Base-by-base conservation (phyloP, 768 basidiomycete genomes). In the Pisolithus tinctorius region DNA sequence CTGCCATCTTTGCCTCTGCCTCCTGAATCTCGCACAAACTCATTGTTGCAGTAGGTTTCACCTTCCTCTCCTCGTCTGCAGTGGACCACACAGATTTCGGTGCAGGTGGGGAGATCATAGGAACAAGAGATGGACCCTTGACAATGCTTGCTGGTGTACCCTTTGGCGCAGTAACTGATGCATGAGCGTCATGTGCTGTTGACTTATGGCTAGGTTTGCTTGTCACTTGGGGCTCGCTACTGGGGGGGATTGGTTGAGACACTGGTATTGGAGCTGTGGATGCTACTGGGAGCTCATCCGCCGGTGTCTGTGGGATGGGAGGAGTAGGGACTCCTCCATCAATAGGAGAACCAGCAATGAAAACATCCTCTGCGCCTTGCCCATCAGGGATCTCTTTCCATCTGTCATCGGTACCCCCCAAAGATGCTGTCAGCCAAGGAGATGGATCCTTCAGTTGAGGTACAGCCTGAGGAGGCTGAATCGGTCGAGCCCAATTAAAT, bases 21-120 rank as follows among this genome's bases (percentile, higher is more conserved):
- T 96, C 93, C 66, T 99, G 96, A 43, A 99, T 99, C 51, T 97
- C 93, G 50, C 93, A 84, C 36, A 99, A 71, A 55, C 88, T 90
- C 36, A 85, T 72, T 23, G 84, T 70, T 5, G 69, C 59, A 14
- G 67, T 67, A 13, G 69, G 60, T 6, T 76, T 75, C 43, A 72
- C 64, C 63, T 82, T 83, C 66, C 81, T 81, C 37, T 71, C 70
- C 13, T 88, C 87, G 38, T 88, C 84, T 34, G 85, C 84, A 54
- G 79, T 80, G 17, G 76, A 72, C 84, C 87, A 88, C 14, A 81
- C 78, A 41, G 77, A 70, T 59, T 84, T 85, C 16, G 69, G 50
- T 36, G 65, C 69, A 26, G 60, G 46, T 17, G 55, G 27, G 7
- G 60, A 54, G 14, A 60, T 52, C 4, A 56, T 13, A 14, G 60